A percentile compares a stretch with the other conserved stretches of the same genome.
Conservation (phyloP, 805 yeast genomes). For the Sugiyamaella marilandica region DNA sequence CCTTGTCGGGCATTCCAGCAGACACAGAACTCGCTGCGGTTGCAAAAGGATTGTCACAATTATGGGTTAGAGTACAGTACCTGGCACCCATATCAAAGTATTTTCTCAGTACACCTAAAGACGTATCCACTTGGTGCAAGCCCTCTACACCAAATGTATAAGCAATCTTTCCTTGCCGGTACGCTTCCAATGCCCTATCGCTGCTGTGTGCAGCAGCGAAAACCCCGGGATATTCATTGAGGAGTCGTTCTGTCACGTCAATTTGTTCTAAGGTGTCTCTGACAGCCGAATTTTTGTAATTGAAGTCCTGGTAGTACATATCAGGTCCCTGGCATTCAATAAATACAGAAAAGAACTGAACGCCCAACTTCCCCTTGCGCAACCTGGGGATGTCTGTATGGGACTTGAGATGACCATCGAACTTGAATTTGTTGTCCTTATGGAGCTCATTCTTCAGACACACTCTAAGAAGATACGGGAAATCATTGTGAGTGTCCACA, state of each 20-base stretch:
- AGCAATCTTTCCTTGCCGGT: conserved; percentile 37
- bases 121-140: conserved; percentile 47
- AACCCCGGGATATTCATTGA: conserved; percentile 37
- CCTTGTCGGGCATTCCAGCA: conserved; percentile 44
- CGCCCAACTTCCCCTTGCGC: conserved; percentile 43
- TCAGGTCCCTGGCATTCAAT: conserved; percentile 36
- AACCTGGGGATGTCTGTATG: conserved; percentile 44
- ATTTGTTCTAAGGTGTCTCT: conserved; percentile 53
- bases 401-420: conserved; percentile 37
- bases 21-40: conserved; percentile 48
- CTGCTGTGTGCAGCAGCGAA: conserved; percentile 40
- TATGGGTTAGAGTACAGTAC: conserved; percentile 50
- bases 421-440: conserved; percentile 34
- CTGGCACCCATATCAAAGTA: conserved; percentile 50
- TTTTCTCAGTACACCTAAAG: conserved; percentile 46
- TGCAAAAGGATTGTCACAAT: conserved; percentile 55
- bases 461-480: conserved; percentile 46
- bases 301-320: conserved; percentile 37
- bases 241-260: conserved; percentile 45
- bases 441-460: conserved; percentile 44
- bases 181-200: conserved; percentile 39
- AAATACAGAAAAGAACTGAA: conserved; percentile 44
- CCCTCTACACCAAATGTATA: conserved; percentile 53
- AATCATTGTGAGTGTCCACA: conserved; percentile 47
- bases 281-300: conserved; percentile 41